These are phyloP conservation scores for Oryza brachyantha DNA, from an alignment of 176 grass and related monocot genomes.

Conservation along the genomic window DNA sequence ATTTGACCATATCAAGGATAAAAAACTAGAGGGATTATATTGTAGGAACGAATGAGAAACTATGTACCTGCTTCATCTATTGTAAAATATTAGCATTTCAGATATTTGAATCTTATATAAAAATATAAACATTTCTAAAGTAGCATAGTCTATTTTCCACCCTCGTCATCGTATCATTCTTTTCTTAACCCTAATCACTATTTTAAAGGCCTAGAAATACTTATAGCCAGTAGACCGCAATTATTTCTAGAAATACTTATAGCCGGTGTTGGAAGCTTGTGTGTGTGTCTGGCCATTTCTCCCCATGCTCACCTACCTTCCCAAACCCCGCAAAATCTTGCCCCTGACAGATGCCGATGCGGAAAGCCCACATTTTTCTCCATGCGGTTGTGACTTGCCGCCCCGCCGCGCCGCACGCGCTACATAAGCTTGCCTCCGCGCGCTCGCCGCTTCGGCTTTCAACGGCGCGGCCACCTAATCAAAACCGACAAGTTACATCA, in stretches of 20 bases:
- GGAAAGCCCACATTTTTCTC: conserved; percentile 19
- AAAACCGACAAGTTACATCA: background rate
- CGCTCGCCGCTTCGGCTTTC: background rate
- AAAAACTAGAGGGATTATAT: too few relatives aligned
- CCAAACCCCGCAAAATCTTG: conserved; percentile 20
- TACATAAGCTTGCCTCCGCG: conserved; percentile 22
- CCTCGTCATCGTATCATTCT: too few relatives aligned
- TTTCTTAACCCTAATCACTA: too few relatives aligned
- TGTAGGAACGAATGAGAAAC: too few relatives aligned
- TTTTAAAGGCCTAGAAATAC: too few relatives aligned
- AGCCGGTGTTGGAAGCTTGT: conserved; percentile 11
- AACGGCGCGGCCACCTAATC: background rate
- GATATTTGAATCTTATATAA: too few relatives aligned
- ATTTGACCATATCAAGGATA: too few relatives aligned
- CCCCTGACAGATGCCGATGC: background rate
- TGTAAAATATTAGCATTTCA: too few relatives aligned
- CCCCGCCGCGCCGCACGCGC: background rate
- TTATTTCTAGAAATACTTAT: conserved; percentile 18
- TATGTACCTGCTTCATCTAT: too few relatives aligned
- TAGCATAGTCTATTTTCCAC: too few relatives aligned
- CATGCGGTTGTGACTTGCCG: conserved; percentile 28
- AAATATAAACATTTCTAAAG: too few relatives aligned
- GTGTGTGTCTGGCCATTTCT: conserved; percentile 29
- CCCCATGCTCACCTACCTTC: conserved; percentile 9
- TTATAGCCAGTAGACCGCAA: too few relatives aligned